Evolutionary conservation across 108 stramenopile genomes (phyloP).

Genomic region (Nannochloropsis granulata): DNA sequence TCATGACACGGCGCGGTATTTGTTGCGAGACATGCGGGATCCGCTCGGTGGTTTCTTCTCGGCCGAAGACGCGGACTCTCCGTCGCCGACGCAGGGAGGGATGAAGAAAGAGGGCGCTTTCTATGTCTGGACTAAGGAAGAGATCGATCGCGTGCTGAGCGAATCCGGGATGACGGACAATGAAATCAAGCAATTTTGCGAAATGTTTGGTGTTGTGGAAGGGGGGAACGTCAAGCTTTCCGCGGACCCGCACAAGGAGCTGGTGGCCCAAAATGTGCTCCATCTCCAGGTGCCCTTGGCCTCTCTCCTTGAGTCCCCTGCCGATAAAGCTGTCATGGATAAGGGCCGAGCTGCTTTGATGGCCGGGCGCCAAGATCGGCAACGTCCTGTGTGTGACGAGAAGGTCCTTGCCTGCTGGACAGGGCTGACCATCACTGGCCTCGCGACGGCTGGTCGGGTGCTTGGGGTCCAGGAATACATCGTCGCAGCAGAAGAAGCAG

Average conservation of each 20-base stretch:
- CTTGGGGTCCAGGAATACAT: background rate
- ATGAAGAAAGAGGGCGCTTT: conserved; percentile 8
- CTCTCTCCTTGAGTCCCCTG: background rate
- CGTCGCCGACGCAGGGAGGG: background rate
- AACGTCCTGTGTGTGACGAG: conserved; percentile 10
- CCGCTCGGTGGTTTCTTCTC: conserved; percentile 10
- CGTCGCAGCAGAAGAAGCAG: conserved; percentile 1
- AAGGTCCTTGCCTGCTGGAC: conserved; percentile 22
- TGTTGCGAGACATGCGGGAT: conserved; percentile 16
- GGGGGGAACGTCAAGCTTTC: conserved; percentile 11
- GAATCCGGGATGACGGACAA: background rate
- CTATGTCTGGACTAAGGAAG: conserved; percentile 15
- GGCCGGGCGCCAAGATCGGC: background rate
- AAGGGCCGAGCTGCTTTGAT: background rate
- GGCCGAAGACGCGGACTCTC: conserved; percentile 20
- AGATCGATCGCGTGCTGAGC: background rate
- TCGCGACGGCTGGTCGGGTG: background rate
- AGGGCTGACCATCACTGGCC: conserved; percentile 6
- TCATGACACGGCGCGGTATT: conserved; percentile 1
- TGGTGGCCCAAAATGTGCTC: conserved; percentile 17
- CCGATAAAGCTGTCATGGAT: background rate
- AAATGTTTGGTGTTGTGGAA: background rate
- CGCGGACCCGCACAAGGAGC: conserved; percentile 12
- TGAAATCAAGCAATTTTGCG: background rate
- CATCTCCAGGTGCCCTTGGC: conserved; percentile 1